Conservation (phyloP, 2,329 filamentous ascomycete species). For the Aspergillus sp. region DNA sequence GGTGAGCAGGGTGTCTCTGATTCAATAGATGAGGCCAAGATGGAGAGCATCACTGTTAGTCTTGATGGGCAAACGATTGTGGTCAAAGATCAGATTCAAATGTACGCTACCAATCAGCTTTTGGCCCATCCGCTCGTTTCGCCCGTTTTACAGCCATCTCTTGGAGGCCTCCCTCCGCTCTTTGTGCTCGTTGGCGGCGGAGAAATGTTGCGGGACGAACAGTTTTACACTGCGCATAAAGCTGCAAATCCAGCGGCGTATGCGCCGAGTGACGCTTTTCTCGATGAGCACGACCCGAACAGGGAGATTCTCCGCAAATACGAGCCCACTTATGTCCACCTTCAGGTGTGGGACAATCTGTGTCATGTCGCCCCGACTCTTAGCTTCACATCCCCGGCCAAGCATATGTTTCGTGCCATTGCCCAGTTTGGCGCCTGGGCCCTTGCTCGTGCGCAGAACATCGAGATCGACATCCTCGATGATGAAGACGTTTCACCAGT, state of each 20-base stretch:
- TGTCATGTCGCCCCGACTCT: constrained; percentile 88
- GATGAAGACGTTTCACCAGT: constrained; percentile 73
- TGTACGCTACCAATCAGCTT: constrained; percentile 75
- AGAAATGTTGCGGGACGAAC: constrained; percentile 84
- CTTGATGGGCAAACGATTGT: constrained; percentile 62
- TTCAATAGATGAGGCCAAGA: constrained; percentile 10
- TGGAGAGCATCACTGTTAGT: constrained; percentile 50
- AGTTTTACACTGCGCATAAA: constrained; percentile 91
- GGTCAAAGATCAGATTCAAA: constrained; percentile 86
- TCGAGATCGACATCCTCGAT: constrained; percentile 68
- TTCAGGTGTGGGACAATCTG: constrained; percentile 92
- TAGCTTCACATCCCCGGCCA: constrained; percentile 93
- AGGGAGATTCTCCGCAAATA: constrained; percentile 51
- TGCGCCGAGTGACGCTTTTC: constrained; percentile 53
- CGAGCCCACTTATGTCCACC: constrained; percentile 77
- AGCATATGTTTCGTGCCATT: constrained; percentile 87
- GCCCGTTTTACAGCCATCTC: constrained; percentile 73
- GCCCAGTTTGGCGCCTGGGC: constrained; percentile 93
- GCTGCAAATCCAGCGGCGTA: constrained; percentile 75
- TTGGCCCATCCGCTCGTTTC: constrained; percentile 83
- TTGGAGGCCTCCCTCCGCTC: constrained; percentile 82
- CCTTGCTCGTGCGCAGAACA: constrained; percentile 70
- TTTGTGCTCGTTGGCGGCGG: constrained; percentile 80
- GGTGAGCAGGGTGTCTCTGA: constrained; percentile 13
- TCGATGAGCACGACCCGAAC: constrained; percentile 54